A percentile compares a stretch with the other conserved stretches of the same genome.
phyloP scores from a whole-genome alignment of 2,329 filamentous ascomycete species.

The Epichloe uncinata region DNA sequence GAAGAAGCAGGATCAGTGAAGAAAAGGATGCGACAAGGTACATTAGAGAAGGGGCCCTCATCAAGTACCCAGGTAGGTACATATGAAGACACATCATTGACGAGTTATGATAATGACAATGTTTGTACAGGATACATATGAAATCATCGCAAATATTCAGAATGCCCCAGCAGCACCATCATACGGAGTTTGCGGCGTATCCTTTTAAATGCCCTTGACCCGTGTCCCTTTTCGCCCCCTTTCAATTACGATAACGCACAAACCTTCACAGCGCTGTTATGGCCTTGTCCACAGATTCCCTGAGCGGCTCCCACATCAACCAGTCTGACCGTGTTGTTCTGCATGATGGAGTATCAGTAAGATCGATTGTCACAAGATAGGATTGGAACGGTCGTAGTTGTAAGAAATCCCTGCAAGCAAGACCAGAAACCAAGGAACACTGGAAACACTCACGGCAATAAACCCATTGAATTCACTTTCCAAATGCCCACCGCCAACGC shows the following conservation, averaged over 20 bases:
- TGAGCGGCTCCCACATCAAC: conserved; percentile 84
- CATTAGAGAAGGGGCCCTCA: too few species aligned
- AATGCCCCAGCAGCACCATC: not conserved
- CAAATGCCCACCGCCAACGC: conserved; percentile 78
- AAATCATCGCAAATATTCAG: not conserved
- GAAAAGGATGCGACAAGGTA: not conserved
- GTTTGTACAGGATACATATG: not conserved
- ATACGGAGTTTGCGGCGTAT: not conserved
- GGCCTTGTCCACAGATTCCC: conserved; percentile 53
- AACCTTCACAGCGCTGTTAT: conserved; percentile 33
- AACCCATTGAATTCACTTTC: conserved; percentile 94
- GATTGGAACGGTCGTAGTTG: not conserved
- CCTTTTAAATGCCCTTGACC: not conserved
- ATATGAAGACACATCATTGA: not conserved
- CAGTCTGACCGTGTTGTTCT: conserved; percentile 94
- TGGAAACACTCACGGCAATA: conserved; percentile 59
- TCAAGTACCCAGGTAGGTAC: not conserved
- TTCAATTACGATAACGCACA: not conserved
- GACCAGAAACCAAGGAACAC: not conserved
- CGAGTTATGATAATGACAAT: not conserved
- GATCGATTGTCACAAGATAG: not conserved
- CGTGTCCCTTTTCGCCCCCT: not conserved
- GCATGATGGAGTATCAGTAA: conserved; percentile 1
- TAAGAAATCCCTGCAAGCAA: not conserved
- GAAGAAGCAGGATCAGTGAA: not conserved